Evolutionary conservation across 371 early-diverging fungal species (phyloP).

Genomic region (Rhizopus microsporus): DNA sequence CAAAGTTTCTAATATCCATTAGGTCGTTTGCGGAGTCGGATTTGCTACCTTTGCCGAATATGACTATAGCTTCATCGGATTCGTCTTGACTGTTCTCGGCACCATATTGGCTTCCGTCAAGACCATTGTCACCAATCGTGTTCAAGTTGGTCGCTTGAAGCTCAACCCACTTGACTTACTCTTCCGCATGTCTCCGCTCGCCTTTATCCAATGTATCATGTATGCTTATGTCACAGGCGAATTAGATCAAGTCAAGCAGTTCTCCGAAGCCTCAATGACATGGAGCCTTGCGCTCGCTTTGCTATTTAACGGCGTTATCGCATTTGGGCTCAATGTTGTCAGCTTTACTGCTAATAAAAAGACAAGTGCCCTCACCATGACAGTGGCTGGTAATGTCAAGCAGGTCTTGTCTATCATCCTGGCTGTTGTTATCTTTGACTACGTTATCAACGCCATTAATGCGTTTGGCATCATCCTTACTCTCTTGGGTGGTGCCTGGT

Average conservation of each 20-base stretch:
- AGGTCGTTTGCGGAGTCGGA: slow-evolving; percentile 81
- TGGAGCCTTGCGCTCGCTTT: slow-evolving; percentile 54
- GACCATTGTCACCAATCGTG: slow-evolving; percentile 83
- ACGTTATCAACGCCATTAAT: slow-evolving; percentile 65
- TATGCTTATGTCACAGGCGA: slow-evolving; percentile 76
- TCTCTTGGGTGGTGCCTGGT: slow-evolving; percentile 73
- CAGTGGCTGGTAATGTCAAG: slow-evolving; percentile 87
- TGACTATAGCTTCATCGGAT: slow-evolving; percentile 67
- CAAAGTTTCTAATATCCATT: not conserved
- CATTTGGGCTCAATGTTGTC: slow-evolving; percentile 81
- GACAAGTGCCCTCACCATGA: slow-evolving; percentile 85
- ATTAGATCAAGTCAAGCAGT: slow-evolving; percentile 51
- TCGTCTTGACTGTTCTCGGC: slow-evolving; percentile 81
- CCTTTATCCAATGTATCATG: slow-evolving; percentile 72
- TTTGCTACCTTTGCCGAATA: slow-evolving; percentile 86
- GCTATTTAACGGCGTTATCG: slow-evolving; percentile 75
- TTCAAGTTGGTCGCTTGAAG: slow-evolving; percentile 78
- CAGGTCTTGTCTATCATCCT: slow-evolving; percentile 81
- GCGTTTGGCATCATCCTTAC: slow-evolving; percentile 79
- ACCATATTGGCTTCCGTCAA: slow-evolving; percentile 80
- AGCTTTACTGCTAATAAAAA: slow-evolving; percentile 86
- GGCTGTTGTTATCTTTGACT: slow-evolving; percentile 75
- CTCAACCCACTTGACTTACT: slow-evolving; percentile 83
- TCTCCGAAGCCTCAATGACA: slow-evolving; percentile 41
- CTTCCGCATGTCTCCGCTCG: slow-evolving; percentile 80